Evolutionary conservation across 2,329 filamentous ascomycete genomes (phyloP), one percentile per base, ranked within the genome.

Genomic region (Pseudopyricularia cyperi): DNA sequence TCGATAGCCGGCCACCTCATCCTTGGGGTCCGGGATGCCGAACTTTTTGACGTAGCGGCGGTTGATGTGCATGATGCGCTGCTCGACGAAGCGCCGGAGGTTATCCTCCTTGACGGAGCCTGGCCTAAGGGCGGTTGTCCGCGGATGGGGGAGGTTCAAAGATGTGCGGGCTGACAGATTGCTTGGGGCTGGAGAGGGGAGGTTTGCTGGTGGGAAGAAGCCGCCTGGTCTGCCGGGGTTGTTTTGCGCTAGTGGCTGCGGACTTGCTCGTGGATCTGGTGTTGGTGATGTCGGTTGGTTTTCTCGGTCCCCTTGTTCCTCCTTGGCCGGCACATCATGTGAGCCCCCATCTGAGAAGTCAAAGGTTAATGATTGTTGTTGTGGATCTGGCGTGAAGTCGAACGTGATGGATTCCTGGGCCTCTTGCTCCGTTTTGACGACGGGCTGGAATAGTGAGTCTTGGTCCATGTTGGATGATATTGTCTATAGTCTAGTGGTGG

Each of bases 21-120:
- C 76, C 4, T 60, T 68, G 3, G 68, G 68, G 35, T 73, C 68
- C 0, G 68, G 62, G 1, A 67, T 62, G 42, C 71, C 70, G 52
- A 76, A 75, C 59, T 80, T 82, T 66, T 82, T 83, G 42, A 80
- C 71, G 52, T 76, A 83, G 35, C 78, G 75, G 6, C 80, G 73
- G 7, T 73, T 77, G 11, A 78, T 70, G 55, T 76, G 66, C 47
- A 78, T 61, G 15, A 83, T 63, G 11, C 70, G 71, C 7, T 73
- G 70, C 42, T 79, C 75, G 6, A 79, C 71, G 57, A 76, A 82
- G n/a, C 75, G 67, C 44, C 79, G 70, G 9, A 80, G 74, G 46
- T 76, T 70, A 52, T 79, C 77, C 58, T 83, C 80, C 57, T 82
- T 83, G 33, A 66, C 71, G 0, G 78, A 82, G 0, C 79, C 79